Conservation (phyloP, 305 asterid genomes). For the Caryopteris hybrid region DNA sequence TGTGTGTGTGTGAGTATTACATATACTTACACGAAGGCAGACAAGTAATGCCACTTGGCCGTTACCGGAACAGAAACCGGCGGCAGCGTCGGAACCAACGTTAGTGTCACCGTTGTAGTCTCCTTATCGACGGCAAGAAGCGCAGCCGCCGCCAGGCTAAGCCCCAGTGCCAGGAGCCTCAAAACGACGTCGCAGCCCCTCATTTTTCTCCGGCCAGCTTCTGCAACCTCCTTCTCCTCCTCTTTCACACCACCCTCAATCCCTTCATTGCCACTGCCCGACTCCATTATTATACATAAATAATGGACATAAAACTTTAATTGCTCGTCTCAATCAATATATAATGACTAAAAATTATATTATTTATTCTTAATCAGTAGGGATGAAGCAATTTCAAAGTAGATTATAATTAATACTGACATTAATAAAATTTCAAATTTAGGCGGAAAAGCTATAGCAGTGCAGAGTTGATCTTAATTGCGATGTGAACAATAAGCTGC, state of each 20-base stretch:
- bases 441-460: no score
- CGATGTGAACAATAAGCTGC: no score
- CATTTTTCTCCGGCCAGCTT: constrained; percentile 18
- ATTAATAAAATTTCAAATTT: no score
- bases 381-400: no score
- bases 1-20: no score
- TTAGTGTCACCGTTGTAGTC: constrained; percentile 22
- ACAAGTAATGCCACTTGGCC: constrained; percentile 46
- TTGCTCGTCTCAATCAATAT: no score
- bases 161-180: constrained; percentile 34
- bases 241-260: constrained; percentile 11
- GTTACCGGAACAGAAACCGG: constrained; percentile 36
- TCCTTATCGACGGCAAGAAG: constrained; percentile 42
- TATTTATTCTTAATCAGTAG: no score
- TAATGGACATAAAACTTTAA: no score
- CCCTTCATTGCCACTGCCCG: neutral
- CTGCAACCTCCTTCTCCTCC: constrained; percentile 14
- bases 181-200: constrained; percentile 29
- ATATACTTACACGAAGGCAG: constrained; percentile 52
- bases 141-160: constrained; percentile 38
- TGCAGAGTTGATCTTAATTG: no score
- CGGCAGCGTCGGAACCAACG: constrained; percentile 33
- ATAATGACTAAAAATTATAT: no score
- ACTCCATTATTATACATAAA: no score
- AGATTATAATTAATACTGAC: no score